These are phyloP conservation scores for Pyricularia pennisetigena DNA, from an alignment of 2,329 filamentous ascomycete genomes.

Conservation along the genomic window DNA sequence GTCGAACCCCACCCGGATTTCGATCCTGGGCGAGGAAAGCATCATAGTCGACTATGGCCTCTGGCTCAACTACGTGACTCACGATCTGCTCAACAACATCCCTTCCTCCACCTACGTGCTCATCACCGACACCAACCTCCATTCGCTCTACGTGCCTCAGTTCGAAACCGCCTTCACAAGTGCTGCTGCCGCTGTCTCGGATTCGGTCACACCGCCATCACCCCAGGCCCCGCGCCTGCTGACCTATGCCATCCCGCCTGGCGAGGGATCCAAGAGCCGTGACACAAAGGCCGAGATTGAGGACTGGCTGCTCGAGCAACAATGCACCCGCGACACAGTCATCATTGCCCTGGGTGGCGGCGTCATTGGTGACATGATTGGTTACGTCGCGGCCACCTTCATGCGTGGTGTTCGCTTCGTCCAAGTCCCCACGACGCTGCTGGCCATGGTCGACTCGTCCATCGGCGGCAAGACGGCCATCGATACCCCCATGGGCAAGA, in stretches of 20 bases:
- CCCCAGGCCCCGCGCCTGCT: constrained; percentile 55
- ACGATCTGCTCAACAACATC: constrained; percentile 70
- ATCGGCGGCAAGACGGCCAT: constrained; percentile 98
- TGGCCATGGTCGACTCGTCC: constrained; percentile 97
- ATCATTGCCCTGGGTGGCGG: constrained; percentile 91
- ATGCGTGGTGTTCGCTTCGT: constrained; percentile 96
- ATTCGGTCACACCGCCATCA: constrained; percentile 14
- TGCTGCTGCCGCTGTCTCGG: constrained; percentile 25
- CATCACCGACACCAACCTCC: constrained; percentile 91
- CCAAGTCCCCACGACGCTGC: constrained; percentile 87
- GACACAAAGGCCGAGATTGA: constrained; percentile 93
- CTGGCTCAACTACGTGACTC: constrained; percentile 71
- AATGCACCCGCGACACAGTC: constrained; percentile 91
- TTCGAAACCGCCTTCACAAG: constrained; percentile 60
- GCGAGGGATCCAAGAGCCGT: constrained; percentile 87
- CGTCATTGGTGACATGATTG: constrained; percentile 96
- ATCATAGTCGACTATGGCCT: constrained; percentile 90
- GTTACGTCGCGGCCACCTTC: constrained; percentile 94
- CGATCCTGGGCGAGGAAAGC: constrained; percentile 78
- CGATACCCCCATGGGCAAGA: constrained; percentile 92
- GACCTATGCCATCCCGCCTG: constrained; percentile 78
- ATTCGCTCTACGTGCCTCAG: constrained; percentile 65
- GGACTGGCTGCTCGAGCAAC: constrained; percentile 90
- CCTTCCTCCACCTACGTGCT: constrained; percentile 88
- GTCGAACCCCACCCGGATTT: constrained; percentile 48